Evolutionary conservation across 192 early-diverging fungal species (phyloP).

Genomic region (Gamsiella multidivaricata): DNA sequence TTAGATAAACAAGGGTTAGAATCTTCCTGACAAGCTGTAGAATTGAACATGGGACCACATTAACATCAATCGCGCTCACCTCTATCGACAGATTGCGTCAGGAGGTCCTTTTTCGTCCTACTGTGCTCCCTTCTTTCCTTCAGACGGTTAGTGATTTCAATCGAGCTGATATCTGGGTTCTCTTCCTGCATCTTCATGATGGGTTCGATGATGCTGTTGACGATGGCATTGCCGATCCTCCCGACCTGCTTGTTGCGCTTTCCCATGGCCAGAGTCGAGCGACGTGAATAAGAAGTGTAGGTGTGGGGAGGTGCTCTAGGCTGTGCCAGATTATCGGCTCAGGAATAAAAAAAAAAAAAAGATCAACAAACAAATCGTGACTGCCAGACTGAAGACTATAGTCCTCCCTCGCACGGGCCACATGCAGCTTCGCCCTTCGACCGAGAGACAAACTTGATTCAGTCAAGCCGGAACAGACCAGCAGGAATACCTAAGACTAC

Average conservation of each 20-base stretch:
- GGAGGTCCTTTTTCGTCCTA: conserved; percentile 46
- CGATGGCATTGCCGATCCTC: conserved; percentile 48
- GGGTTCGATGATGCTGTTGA: conserved; percentile 51
- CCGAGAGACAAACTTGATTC: too few species aligned
- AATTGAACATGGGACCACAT: background rate
- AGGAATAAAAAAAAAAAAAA: background rate
- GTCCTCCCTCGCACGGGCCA: too few species aligned
- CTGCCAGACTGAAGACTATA: too few species aligned
- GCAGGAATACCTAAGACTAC: too few species aligned
- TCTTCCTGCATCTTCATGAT: conserved; percentile 57
- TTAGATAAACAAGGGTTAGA: background rate
- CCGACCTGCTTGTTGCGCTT: conserved; percentile 48
- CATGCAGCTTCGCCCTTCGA: too few species aligned
- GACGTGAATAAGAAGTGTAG: too few species aligned
- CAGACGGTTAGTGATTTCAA: conserved; percentile 34
- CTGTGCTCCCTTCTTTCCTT: conserved; percentile 35
- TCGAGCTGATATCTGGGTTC: conserved; percentile 43
- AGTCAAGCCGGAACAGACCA: too few species aligned
- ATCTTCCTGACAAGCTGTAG: too few species aligned
- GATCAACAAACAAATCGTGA: background rate
- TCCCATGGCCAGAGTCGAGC: conserved; percentile 35
- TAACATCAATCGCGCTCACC: background rate
- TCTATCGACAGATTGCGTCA: conserved; percentile 38
- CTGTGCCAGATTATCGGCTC: background rate
- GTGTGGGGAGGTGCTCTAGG: too few species aligned